Evolutionary conservation across 2,329 filamentous ascomycete species (phyloP), one percentile per base, ranked within the genome.

Genomic region (Aureobasidium subglaciale): DNA sequence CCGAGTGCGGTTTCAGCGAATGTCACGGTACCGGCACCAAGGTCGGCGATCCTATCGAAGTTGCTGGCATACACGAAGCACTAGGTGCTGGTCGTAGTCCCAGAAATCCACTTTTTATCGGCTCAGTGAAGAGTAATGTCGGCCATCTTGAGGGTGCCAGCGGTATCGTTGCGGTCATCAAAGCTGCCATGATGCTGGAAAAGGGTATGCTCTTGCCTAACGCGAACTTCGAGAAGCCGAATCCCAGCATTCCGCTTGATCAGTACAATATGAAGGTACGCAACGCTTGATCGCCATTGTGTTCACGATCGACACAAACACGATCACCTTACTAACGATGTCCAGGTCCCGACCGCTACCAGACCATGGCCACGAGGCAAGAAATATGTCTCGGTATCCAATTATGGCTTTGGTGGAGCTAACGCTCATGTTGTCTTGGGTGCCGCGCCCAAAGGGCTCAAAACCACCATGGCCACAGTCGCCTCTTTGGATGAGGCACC

Each of bases 131-230:
- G 50, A 63, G 61, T 10, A 65, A 67, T n/a, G 55, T 69, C 20
- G 78, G 78, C 16, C 78, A 81, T 59, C 74, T 74, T 0, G 78
- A 80, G 62, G 75, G 75, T 8, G 70, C 74, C 1, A 75, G 76
- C 2, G 78, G 78, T 0, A 62, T 80, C n/a, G 37, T 35, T 5
- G 30, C 35, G 9, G 35, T 53, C 13, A 53, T 80, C 20, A 74
- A 74, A 50, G 58, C 61, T 2, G 32, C 60, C 20, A 35, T 63
- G 50, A 56, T 59, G 41, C 18, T 68, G 15, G 63, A 69, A 45
- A 59, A 62, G 15, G 61, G 59, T 9, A 15, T 59, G 8, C 63
- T 69, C 13, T 61, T 61, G 15, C 63, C 63, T 15, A 67, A 53
- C 16, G 49, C 37, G 9, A 41, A 53, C 15, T 53, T 41, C 15